phyloP scores from a whole-genome alignment of 768 basidiomycete species.

The Macrolepiota albuminosa region DNA sequence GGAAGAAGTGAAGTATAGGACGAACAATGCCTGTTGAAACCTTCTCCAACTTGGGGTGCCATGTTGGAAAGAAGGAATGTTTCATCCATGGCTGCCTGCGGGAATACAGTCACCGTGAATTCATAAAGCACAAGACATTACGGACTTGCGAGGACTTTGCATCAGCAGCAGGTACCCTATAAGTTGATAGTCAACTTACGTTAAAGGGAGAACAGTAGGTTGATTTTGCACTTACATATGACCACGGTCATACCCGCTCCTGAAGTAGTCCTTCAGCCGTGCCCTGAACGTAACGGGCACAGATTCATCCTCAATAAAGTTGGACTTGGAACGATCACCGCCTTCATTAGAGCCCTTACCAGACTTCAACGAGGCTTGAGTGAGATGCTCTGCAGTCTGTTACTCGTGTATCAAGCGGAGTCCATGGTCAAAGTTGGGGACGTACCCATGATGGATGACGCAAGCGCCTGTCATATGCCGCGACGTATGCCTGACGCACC shows the following conservation, averaged over 20 bases:
- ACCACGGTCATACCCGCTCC: conserved; percentile 92
- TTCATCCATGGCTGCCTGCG: conserved; percentile 94
- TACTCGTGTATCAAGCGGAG: not conserved
- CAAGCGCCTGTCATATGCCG: conserved; percentile 86
- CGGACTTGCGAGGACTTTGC: conserved; percentile 56
- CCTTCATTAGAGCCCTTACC: conserved; percentile 22
- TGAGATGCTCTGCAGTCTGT: conserved; percentile 95
- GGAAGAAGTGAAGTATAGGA: conserved; percentile 6
- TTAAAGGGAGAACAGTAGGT: not conserved
- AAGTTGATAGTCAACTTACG: not conserved
- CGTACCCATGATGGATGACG: conserved; percentile 93
- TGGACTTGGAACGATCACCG: conserved; percentile 72
- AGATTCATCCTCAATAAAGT: conserved; percentile 78
- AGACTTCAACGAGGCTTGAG: conserved; percentile 62
- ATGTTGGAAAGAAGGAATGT: conserved; percentile 95
- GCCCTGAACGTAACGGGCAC: conserved; percentile 79
- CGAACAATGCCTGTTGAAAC: conserved; percentile 96
- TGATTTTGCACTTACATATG: conserved; percentile 71
- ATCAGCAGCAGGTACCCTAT: conserved; percentile 94
- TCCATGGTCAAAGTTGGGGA: not conserved
- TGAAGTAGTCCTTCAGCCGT: conserved; percentile 83
- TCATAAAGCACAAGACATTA: not conserved
- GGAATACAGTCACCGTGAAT: not conserved
- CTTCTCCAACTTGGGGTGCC: conserved; percentile 95
- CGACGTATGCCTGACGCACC: conserved; percentile 77